Conservation (phyloP, 148 eudicot genomes). For the Arctostaphylos glauca region DNA sequence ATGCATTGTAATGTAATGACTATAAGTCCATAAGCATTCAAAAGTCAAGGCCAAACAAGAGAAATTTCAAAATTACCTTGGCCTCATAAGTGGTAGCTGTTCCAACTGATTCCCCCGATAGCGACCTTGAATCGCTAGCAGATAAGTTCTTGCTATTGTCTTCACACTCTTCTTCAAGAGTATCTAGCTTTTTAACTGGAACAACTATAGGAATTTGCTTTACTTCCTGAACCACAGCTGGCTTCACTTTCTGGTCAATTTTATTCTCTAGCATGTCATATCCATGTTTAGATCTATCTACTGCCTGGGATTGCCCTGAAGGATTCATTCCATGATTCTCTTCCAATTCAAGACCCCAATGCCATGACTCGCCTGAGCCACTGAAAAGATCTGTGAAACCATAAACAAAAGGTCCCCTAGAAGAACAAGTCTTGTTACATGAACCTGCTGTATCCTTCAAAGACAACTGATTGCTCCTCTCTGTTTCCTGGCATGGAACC, state of each 20-base stretch:
- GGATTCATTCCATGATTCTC: conserved; percentile 40
- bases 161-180: conserved; percentile 64
- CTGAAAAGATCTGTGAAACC: conserved; percentile 83
- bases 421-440: conserved; percentile 32
- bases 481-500: conserved; percentile 40
- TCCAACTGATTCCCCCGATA: conserved; percentile 45
- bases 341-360: conserved; percentile 57
- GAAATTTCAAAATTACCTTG: conserved; percentile 30
- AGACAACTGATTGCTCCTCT: conserved; percentile 29
- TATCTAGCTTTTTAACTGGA: conserved; percentile 38
- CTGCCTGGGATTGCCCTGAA: conserved; percentile 32
- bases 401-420: conserved; percentile 61
- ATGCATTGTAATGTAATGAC: not conserved
- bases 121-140: conserved; percentile 39
- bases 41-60: not conserved
- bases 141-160: conserved; percentile 44
- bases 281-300: conserved; percentile 43
- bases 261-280: conserved; percentile 52
- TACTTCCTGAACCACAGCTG: conserved; percentile 34
- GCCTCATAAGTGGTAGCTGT: conserved; percentile 28
- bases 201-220: conserved; percentile 31
- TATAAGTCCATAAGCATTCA: not conserved
- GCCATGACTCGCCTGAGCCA: conserved; percentile 88
- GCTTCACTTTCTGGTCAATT: conserved; percentile 53
- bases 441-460: conserved; percentile 29